Conservation (phyloP, 345 rosid species). For the Eucalyptus rudis region DNA sequence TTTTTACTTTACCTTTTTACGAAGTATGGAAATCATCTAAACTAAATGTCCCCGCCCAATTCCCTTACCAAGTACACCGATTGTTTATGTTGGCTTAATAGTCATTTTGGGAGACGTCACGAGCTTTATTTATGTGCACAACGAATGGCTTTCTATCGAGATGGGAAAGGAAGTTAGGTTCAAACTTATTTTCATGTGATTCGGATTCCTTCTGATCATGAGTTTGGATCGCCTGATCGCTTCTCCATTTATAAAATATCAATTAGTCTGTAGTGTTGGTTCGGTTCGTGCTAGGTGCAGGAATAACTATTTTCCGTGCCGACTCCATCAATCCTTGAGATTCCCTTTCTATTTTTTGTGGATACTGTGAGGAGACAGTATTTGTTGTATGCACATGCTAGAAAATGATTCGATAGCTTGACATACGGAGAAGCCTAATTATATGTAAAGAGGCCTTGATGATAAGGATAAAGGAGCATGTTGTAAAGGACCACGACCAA, state of each 20-base stretch:
- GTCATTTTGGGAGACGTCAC: not conserved
- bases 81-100: not conserved
- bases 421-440: not conserved
- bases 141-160: not conserved
- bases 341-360: not conserved
- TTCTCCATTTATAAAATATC: not conserved
- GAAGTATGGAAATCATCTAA: rapidly evolving
- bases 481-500: not conserved
- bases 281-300: not conserved
- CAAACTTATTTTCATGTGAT: not conserved
- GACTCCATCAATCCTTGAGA: not conserved
- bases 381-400: not conserved
- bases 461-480: not conserved
- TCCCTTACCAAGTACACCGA: not conserved
- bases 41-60: too few species aligned
- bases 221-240: not conserved
- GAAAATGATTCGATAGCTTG: not conserved
- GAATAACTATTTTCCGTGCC: not conserved
- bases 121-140: not conserved
- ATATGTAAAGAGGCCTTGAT: not conserved
- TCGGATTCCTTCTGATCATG: not conserved
- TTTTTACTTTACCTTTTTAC: too few species aligned
- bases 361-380: not conserved
- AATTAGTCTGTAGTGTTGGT: not conserved
- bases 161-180: not conserved